A percentile compares a stretch with the other conserved stretches of the same genome.
phyloP scores from a whole-genome alignment of 768 basidiomycete species.

The Amanita polypyramis region DNA sequence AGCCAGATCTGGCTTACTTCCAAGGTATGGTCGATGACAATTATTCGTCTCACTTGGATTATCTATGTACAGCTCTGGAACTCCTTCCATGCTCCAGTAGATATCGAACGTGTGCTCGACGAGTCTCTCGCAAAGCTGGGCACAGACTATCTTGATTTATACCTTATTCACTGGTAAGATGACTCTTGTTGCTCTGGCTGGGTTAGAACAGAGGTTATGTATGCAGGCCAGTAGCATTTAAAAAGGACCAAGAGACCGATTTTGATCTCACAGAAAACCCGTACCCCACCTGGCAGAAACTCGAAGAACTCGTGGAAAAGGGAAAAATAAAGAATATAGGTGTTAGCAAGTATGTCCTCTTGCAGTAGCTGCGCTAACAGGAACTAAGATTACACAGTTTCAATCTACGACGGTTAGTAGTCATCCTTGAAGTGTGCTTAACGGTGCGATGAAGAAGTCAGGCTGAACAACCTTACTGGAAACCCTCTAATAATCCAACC shows the following conservation, averaged over 20 bases:
- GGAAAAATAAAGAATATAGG: slow-evolving; percentile 77
- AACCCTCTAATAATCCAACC: slow-evolving; percentile 50
- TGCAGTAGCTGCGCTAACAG: neutral
- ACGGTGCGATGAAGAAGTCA: slow-evolving; percentile 12
- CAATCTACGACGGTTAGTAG: slow-evolving; percentile 41
- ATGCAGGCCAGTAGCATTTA: slow-evolving; percentile 56
- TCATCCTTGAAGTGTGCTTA: neutral
- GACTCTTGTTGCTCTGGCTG: slow-evolving; percentile 1
- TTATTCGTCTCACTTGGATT: neutral
- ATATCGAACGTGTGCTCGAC: slow-evolving; percentile 57
- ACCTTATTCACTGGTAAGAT: slow-evolving; percentile 68
- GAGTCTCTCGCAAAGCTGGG: slow-evolving; percentile 52
- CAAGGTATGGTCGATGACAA: slow-evolving; percentile 23
- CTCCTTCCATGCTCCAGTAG: slow-evolving; percentile 62
- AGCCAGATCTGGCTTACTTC: slow-evolving; percentile 61
- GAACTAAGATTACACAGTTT: slow-evolving; percentile 27
- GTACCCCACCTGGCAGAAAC: slow-evolving; percentile 71
- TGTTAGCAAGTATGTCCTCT: slow-evolving; percentile 57
- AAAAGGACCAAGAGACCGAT: slow-evolving; percentile 33
- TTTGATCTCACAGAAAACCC: slow-evolving; percentile 55
- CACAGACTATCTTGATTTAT: slow-evolving; percentile 68
- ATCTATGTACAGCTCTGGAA: slow-evolving; percentile 44
- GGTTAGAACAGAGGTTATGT: neutral
- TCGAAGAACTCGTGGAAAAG: slow-evolving; percentile 68
- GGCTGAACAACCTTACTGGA: slow-evolving; percentile 53